Percentiles rank a stretch among this genome's conserved stretches.
Conservation (phyloP, 2,329 filamentous ascomycete genomes). For the Aspergillus sp. region DNA sequence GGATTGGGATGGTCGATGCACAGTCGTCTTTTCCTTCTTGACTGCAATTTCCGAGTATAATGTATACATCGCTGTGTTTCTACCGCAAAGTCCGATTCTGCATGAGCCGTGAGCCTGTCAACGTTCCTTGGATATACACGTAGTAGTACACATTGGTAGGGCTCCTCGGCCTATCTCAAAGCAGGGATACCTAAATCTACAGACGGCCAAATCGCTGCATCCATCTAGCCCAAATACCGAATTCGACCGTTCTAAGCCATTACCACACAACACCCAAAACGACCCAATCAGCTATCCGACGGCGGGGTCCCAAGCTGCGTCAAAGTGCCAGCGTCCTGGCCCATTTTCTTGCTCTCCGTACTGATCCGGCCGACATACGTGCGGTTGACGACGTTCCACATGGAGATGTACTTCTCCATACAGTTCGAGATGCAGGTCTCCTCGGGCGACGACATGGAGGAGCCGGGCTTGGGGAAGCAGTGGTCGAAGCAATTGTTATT, state of each 20-base stretch:
- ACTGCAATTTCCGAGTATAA: slow-evolving; percentile 8
- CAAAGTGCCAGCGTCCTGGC: slow-evolving; percentile 16
- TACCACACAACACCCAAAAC: no score
- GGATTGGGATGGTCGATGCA: background rate
- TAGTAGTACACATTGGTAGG: no score
- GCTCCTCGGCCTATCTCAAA: no score
- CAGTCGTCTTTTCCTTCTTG: slow-evolving; percentile 1
- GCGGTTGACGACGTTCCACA: slow-evolving; percentile 66
- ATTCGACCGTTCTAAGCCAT: background rate
- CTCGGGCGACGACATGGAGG: slow-evolving; percentile 58
- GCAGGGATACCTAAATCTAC: no score
- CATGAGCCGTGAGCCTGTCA: background rate
- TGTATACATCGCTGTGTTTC: slow-evolving; percentile 12
- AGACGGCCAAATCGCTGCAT: background rate
- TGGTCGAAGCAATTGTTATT: slow-evolving; percentile 73
- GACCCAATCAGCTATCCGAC: slow-evolving; percentile 1
- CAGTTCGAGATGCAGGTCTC: slow-evolving; percentile 62
- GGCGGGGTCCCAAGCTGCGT: slow-evolving; percentile 8
- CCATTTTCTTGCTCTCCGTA: slow-evolving; percentile 49
- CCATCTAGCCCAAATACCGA: background rate
- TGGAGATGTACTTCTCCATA: slow-evolving; percentile 76
- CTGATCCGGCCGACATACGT: slow-evolving; percentile 52
- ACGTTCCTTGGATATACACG: background rate
- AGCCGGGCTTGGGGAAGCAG: slow-evolving; percentile 60
- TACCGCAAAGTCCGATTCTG: slow-evolving; percentile 3